Evolutionary conservation across 2,329 filamentous ascomycete genomes (phyloP).

Genomic region (Myriangium duriaei): DNA sequence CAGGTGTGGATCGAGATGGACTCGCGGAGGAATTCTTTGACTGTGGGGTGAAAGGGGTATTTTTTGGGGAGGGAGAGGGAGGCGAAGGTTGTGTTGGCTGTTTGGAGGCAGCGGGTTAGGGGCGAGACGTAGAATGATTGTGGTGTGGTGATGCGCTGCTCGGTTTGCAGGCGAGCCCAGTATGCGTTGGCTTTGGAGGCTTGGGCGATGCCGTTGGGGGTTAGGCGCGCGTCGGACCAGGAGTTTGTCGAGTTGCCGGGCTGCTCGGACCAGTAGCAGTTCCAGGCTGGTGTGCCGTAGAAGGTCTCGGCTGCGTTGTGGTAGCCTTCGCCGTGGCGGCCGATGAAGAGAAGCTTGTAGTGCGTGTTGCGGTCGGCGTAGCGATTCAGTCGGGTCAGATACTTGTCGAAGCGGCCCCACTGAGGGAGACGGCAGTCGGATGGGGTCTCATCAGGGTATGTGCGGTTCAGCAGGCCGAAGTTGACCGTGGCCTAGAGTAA

Average conservation of each 20-base stretch:
- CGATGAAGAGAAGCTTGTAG: constrained; percentile 59
- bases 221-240: constrained; percentile 55
- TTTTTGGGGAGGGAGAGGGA: constrained; percentile 40
- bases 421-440: constrained; percentile 40
- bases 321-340: constrained; percentile 56
- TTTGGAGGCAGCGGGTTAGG: constrained; percentile 49
- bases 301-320: constrained; percentile 53
- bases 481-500: constrained; percentile 44
- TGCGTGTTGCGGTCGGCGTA: constrained; percentile 35
- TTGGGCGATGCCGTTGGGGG: constrained; percentile 43
- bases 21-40: constrained; percentile 57
- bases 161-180: constrained; percentile 42
- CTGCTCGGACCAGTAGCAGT: constrained; percentile 51
- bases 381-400: constrained; percentile 46
- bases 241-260: constrained; percentile 50
- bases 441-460: constrained; percentile 43
- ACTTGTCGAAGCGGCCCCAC: constrained; percentile 52
- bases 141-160: constrained; percentile 46
- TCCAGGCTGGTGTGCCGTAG: constrained; percentile 58
- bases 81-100: constrained; percentile 50
- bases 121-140: constrained; percentile 55
- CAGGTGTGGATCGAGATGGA: constrained; percentile 56
- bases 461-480: constrained; percentile 53
- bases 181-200: constrained; percentile 47
- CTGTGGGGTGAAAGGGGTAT: constrained; percentile 42